These are phyloP conservation scores for Phytophthora palmivora DNA, from an alignment of 352 stramenopile species.

Conservation along the genomic window DNA sequence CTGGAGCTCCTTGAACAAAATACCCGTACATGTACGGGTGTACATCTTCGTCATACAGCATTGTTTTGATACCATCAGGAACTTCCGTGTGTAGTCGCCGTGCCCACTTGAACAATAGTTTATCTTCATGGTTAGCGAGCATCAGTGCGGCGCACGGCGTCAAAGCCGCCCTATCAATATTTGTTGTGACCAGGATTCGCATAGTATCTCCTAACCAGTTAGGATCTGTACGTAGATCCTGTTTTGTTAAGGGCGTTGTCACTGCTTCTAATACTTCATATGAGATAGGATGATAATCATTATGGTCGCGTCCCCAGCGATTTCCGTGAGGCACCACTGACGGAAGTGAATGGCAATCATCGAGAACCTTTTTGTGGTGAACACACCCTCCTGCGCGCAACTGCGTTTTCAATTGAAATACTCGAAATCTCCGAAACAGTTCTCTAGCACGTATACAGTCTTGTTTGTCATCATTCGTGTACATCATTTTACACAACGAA, in stretches of 20 bases:
- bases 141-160: conserved; percentile 4
- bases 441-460: too few relatives aligned
- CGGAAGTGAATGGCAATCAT: background rate
- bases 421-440: background rate
- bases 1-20: conserved; percentile 7
- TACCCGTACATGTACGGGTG: conserved; percentile 3
- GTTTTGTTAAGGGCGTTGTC: conserved; percentile 1
- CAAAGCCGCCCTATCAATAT: conserved; percentile 4
- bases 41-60: conserved; percentile 7
- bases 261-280: background rate
- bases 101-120: background rate
- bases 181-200: conserved; percentile 4
- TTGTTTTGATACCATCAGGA: background rate
- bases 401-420: background rate
- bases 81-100: background rate
- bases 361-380: background rate
- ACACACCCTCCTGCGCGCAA: background rate
- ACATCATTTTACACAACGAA: conserved; percentile 11
- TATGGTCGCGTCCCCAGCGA: background rate
- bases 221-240: conserved; percentile 1
- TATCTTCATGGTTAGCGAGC: background rate
- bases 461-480: background rate
- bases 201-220: conserved; percentile 1
- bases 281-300: background rate
- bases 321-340: background rate